Evolutionary conservation across 345 rosid genomes (phyloP).

Genomic region (Salix koriyanagi): DNA sequence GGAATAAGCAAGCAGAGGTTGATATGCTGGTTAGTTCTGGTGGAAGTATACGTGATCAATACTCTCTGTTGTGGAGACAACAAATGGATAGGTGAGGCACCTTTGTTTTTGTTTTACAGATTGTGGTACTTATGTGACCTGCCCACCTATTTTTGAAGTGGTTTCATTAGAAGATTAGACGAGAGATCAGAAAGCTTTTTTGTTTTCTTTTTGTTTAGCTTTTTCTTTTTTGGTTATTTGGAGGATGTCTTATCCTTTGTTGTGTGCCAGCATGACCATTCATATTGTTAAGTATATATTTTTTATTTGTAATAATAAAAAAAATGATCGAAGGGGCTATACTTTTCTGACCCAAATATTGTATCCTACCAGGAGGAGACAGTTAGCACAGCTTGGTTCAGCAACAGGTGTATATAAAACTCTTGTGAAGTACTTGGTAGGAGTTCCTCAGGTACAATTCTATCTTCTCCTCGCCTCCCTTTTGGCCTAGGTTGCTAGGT

Average conservation of each 20-base stretch:
- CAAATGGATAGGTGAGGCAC: conserved; percentile 83
- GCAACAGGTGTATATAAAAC: conserved; percentile 98
- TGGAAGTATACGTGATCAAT: conserved; percentile 67
- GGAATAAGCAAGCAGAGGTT: conserved; percentile 93
- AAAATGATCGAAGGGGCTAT: conserved; percentile 3
- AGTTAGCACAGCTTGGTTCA: conserved; percentile 91
- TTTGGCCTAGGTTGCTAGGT: background rate
- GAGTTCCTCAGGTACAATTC: conserved; percentile 86
- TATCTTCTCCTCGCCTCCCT: conserved; percentile 5
- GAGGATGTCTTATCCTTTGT: background rate
- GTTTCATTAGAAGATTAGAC: background rate
- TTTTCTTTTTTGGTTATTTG: background rate
- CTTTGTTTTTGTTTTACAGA: conserved; percentile 7
- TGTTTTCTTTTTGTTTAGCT: background rate
- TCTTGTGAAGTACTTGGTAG: conserved; percentile 93
- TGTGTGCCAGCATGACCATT: background rate
- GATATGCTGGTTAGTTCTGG: conserved; percentile 76
- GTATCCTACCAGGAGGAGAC: conserved; percentile 66
- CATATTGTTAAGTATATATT: background rate
- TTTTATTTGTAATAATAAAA: background rate
- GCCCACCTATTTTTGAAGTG: background rate
- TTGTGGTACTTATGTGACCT: background rate
- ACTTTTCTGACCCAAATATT: conserved; percentile 8
- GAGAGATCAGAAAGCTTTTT: background rate
- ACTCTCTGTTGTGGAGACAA: conserved; percentile 89